Conservation (phyloP, 1,139 yeast species). For the Neolecta irregularis region DNA sequence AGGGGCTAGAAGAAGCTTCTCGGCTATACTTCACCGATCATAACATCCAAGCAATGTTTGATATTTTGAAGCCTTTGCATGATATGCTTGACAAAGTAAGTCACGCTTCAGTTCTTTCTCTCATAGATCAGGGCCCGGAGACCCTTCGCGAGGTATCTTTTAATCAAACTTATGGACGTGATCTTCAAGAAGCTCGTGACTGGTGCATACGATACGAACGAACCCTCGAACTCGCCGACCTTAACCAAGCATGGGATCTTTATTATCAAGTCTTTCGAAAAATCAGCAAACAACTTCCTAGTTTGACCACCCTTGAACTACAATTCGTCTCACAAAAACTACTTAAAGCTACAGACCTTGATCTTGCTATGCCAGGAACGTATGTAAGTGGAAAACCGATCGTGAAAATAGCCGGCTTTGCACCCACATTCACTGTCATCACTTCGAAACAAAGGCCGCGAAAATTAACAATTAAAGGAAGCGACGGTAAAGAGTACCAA, state of each 20-base stretch:
- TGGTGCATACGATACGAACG: conserved; percentile 80
- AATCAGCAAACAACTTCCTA: conserved; percentile 78
- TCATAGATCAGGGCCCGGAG: conserved; percentile 47
- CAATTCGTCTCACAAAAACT: conserved; percentile 89
- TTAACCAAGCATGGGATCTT: conserved; percentile 96
- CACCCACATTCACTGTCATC: conserved; percentile 73
- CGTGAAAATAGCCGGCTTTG: conserved; percentile 56
- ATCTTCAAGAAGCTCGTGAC: conserved; percentile 79
- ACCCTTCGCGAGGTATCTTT: conserved; percentile 88
- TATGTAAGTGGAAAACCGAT: conserved; percentile 74
- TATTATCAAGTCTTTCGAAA: conserved; percentile 87
- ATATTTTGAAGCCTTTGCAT: conserved; percentile 79
- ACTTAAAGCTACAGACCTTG: conserved; percentile 61
- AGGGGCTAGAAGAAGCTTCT: conserved; percentile 93
- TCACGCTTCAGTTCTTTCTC: neutral
- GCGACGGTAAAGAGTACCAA: conserved; percentile 80
- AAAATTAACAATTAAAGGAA: conserved; percentile 59
- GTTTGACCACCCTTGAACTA: conserved; percentile 67
- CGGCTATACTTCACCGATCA: conserved; percentile 87
- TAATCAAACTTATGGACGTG: conserved; percentile 86
- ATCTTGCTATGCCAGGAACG: conserved; percentile 88
- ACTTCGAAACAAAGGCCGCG: conserved; percentile 95
- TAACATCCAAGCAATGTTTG: conserved; percentile 86
- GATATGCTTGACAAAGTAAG: conserved; percentile 44
- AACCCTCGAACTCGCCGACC: conserved; percentile 70